Evolutionary conservation across 2,329 filamentous ascomycete species (phyloP).

Genomic region (Septoria linicola): DNA sequence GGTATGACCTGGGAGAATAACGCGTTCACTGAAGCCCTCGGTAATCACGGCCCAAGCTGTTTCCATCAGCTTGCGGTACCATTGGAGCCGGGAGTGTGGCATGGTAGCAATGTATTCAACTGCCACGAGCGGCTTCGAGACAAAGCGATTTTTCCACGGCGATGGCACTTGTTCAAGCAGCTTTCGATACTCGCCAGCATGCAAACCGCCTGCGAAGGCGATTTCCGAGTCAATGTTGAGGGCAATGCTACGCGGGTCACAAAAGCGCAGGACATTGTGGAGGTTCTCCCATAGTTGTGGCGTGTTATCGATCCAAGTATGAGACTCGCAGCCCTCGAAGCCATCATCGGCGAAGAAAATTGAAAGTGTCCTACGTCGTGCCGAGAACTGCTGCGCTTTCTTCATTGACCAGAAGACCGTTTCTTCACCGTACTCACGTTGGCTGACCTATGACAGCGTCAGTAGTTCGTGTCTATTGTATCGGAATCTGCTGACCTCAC

Average conservation of each 20-base stretch:
- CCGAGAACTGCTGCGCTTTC: conserved; percentile 25
- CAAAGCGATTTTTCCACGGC: conserved; percentile 16
- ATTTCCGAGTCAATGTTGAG: conserved; percentile 23
- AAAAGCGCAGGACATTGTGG: conserved; percentile 11
- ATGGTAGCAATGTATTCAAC: conserved; percentile 27
- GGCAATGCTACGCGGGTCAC: conserved; percentile 18
- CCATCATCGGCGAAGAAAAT: conserved; percentile 22
- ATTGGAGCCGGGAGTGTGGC: conserved; percentile 17
- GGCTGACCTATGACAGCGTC: conserved; percentile 16
- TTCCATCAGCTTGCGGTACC: conserved; percentile 25
- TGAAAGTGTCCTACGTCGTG: conserved; percentile 22
- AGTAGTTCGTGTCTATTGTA: neutral
- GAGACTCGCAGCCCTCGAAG: conserved; percentile 7
- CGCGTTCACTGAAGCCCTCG: conserved; percentile 22
- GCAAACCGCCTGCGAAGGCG: conserved; percentile 25
- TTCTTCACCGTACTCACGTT: conserved; percentile 28
- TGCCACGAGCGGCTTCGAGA: conserved; percentile 22
- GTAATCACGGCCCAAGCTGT: conserved; percentile 25
- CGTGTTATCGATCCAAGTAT: conserved; percentile 27
- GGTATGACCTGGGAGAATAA: conserved; percentile 20
- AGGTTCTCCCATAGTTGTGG: conserved; percentile 17
- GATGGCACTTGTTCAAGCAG: conserved; percentile 10
- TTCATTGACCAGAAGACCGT: conserved; percentile 30
- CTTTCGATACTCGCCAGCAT: conserved; percentile 19
- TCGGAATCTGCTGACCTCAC: neutral